Evolutionary conservation across 1,284 basidiomycete genomes (phyloP).

Genomic region (Bondarzewia mesenterica): DNA sequence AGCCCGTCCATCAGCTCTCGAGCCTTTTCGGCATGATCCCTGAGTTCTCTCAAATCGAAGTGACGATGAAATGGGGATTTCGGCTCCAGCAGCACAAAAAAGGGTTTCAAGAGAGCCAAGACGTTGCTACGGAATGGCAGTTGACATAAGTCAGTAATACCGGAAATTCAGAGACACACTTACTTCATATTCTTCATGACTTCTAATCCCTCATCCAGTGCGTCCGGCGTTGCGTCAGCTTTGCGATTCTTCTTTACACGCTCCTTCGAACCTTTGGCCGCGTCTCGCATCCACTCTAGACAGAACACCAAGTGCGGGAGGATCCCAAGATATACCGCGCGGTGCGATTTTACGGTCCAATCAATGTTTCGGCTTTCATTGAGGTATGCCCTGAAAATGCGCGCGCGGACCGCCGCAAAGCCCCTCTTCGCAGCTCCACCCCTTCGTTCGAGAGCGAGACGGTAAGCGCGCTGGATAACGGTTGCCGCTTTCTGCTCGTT

Average conservation of each 20-base stretch:
- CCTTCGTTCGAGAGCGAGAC: not conserved
- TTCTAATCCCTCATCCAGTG: not conserved
- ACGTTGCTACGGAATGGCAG: not conserved
- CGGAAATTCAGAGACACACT: not conserved
- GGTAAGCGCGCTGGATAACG: not conserved
- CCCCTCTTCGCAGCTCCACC: not conserved
- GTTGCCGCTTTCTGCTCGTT: not conserved
- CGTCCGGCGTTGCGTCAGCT: not conserved
- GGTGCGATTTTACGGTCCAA: conserved; percentile 30
- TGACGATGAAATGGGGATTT: not conserved
- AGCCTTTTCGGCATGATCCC: not conserved
- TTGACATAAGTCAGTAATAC: not conserved
- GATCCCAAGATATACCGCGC: conserved; percentile 37
- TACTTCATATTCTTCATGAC: not conserved
- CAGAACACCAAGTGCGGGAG: conserved; percentile 40
- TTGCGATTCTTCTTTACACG: conserved; percentile 20
- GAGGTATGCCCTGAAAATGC: conserved; percentile 26
- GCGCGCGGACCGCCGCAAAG: conserved; percentile 18
- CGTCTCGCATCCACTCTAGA: conserved; percentile 28
- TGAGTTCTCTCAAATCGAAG: not conserved
- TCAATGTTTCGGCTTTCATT: conserved; percentile 21
- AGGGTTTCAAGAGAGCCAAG: not conserved
- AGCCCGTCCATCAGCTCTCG: not conserved
- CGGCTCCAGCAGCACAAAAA: not conserved
- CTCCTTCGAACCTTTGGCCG: conserved; percentile 23